A percentile compares a stretch with the other conserved stretches of the same genome.
Conservation (phyloP, 2,329 filamentous ascomycete species). For the Thyridium curvatum region DNA sequence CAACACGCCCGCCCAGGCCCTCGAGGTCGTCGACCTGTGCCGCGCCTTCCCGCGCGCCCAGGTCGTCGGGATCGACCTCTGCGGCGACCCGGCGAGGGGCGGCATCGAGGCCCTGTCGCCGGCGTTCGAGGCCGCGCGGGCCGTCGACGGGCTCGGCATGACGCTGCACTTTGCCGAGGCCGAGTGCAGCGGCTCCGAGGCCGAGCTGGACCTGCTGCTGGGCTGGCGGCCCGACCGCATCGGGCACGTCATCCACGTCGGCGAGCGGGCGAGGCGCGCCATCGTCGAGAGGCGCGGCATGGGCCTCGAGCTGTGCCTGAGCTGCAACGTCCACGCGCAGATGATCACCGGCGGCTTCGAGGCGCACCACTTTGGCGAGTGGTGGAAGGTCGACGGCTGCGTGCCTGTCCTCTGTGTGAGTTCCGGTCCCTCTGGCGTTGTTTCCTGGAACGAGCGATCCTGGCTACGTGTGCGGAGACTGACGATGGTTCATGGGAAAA, state of each 20-base stretch:
- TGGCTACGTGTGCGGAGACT: background rate
- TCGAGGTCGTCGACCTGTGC: conserved; percentile 59
- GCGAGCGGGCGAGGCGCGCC: conserved; percentile 49
- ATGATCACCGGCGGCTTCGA: conserved; percentile 61
- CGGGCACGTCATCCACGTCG: conserved; percentile 74
- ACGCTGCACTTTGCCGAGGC: conserved; percentile 78
- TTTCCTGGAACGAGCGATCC: background rate
- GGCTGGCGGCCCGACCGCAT: conserved; percentile 61
- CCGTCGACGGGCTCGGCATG: conserved; percentile 45
- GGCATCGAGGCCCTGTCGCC: conserved; percentile 53
- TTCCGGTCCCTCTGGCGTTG: conserved; percentile 11
- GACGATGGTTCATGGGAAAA: background rate
- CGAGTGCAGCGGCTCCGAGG: conserved; percentile 44
- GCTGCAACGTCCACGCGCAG: conserved; percentile 72
- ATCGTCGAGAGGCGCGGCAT: conserved; percentile 49
- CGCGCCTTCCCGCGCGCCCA: conserved; percentile 42
- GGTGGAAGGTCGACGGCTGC: conserved; percentile 52
- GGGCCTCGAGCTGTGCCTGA: conserved; percentile 71
- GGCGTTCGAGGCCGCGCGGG: conserved; percentile 52
- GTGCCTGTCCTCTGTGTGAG: conserved; percentile 64
- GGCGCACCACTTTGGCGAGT: conserved; percentile 73
- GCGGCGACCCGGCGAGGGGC: conserved; percentile 64
- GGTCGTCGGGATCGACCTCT: conserved; percentile 72
- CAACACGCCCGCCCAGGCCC: conserved; percentile 50
- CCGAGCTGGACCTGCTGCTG: conserved; percentile 60